Evolutionary conservation across 352 stramenopile species (phyloP).

Genomic region (Aphanomyces astaci): DNA sequence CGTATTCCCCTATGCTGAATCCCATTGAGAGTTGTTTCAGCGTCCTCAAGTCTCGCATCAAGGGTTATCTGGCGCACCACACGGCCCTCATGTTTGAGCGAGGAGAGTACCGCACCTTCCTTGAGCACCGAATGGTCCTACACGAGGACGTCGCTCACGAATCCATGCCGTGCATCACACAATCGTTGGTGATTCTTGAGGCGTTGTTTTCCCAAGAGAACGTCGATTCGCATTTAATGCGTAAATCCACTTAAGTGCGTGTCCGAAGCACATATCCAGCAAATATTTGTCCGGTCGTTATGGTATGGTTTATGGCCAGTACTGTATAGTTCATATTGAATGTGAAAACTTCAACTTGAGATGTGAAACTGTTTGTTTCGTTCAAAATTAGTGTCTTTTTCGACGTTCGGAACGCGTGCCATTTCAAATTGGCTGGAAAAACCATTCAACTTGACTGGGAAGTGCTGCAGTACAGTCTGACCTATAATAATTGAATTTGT

Average conservation of each 20-base stretch:
- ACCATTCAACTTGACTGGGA: too few relatives aligned
- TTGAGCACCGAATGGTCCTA: background rate
- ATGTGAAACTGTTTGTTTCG: too few relatives aligned
- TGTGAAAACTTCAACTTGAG: background rate
- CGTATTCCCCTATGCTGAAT: constrained; percentile 27
- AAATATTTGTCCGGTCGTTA: too few relatives aligned
- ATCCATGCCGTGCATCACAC: background rate
- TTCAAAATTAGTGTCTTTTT: too few relatives aligned
- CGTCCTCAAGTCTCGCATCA: background rate
- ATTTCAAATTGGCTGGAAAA: too few relatives aligned
- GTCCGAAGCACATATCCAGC: too few relatives aligned
- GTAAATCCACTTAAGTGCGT: too few relatives aligned
- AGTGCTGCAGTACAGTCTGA: too few relatives aligned
- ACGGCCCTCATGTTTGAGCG: background rate
- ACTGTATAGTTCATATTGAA: background rate
- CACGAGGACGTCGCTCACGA: background rate
- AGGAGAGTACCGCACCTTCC: background rate
- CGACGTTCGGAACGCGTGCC: too few relatives aligned
- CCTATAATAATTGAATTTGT: too few relatives aligned
- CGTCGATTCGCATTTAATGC: background rate
- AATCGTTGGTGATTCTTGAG: background rate
- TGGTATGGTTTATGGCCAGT: background rate
- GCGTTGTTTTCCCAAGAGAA: background rate
- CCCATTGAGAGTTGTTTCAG: constrained; percentile 26
- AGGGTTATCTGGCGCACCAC: background rate